Evolutionary conservation across 768 basidiomycete species (phyloP), one percentile per base, ranked within the genome.

Genomic region (Zangia roseola): DNA sequence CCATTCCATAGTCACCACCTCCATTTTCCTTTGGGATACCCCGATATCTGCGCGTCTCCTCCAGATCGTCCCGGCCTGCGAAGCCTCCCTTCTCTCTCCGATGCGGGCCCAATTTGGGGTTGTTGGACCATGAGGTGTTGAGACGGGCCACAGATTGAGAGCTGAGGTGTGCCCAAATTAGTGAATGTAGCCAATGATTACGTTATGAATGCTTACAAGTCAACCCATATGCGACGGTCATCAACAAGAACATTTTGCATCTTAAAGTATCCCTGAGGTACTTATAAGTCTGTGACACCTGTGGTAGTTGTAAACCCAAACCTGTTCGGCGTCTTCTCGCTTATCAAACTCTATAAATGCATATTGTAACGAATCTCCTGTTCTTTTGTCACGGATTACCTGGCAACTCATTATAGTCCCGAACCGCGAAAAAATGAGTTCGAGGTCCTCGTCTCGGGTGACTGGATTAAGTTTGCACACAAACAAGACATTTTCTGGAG

Each of bases 191-290:
- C 14, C 45, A n/a, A n/a, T n/a, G n/a, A 44, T 25, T 39, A 40
- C 10, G 28, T 25, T 28, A 40, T 44, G 40, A 37, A 31, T n/a
- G 76, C 88, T 52, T 59, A 94, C 88, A 99, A 98, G 70, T 98
- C 97, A 54, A 99, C 95, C 92, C 95, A 98, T 61, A 99, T 98
- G 12, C 97, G 83, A 13, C 94, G 81, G 69, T 99, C 97, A 63
- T 99, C 97, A 12, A 99, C 89, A 10, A 99, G 74, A 0, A 98
- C 97, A 60, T 98, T 98, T 66, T 98, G 97, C 97, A 99, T 99
- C 69, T 98, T 99, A 74, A 98, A 94, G 69, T 98, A 99, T 9
- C 92, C 97, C 88, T 94, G 55, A 4, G 42, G 31, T 28, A 20
- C 38, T 36, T 33, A 48, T 59, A 25, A 59, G 47, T 13, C 25